Percentiles rank a stretch among this genome's conserved stretches.
Evolutionary conservation across 1,139 yeast species (phyloP).

Genomic region (Scheffersomyces parashehatae): DNA sequence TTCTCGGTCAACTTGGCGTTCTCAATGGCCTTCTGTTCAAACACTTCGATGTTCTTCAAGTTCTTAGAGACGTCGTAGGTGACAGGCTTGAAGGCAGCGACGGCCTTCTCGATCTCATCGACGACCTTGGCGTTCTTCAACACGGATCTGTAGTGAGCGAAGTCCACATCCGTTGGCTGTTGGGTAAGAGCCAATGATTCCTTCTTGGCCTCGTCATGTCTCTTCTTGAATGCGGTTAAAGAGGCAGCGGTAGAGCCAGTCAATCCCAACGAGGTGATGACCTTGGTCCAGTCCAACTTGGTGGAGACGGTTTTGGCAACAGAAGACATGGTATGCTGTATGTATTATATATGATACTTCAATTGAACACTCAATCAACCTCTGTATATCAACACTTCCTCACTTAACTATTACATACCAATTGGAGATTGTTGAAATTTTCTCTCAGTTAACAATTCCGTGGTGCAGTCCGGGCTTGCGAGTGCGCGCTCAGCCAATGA

Average conservation of each 20-base stretch:
- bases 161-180: constrained; percentile 80
- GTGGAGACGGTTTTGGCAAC: constrained; percentile 72
- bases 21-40: constrained; percentile 93
- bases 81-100: constrained; percentile 75
- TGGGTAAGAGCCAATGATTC: constrained; percentile 65
- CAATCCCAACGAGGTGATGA: constrained; percentile 84
- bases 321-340: constrained; percentile 34
- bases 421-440: too few relatives aligned
- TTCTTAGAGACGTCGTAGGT: constrained; percentile 87
- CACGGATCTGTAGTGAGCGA: constrained; percentile 71
- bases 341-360: constrained; percentile 1
- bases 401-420: too few relatives aligned
- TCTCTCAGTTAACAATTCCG: too few relatives aligned
- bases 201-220: constrained; percentile 97
- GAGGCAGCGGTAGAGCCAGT: constrained; percentile 91
- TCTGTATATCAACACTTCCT: too few relatives aligned
- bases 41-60: constrained; percentile 86
- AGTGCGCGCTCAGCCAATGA: too few relatives aligned
- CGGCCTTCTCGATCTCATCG: constrained; percentile 77
- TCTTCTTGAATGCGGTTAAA: constrained; percentile 91
- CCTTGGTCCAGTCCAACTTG: constrained; percentile 94
- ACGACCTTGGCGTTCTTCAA: constrained; percentile 82
- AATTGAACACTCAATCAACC: too few relatives aligned
- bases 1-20: constrained; percentile 93
- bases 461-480: too few relatives aligned